Percentiles rank a stretch among this genome's conserved stretches.
These are phyloP conservation scores for Durio zibethinus DNA, from an alignment of 345 rosid genomes.

Conservation along the genomic window DNA sequence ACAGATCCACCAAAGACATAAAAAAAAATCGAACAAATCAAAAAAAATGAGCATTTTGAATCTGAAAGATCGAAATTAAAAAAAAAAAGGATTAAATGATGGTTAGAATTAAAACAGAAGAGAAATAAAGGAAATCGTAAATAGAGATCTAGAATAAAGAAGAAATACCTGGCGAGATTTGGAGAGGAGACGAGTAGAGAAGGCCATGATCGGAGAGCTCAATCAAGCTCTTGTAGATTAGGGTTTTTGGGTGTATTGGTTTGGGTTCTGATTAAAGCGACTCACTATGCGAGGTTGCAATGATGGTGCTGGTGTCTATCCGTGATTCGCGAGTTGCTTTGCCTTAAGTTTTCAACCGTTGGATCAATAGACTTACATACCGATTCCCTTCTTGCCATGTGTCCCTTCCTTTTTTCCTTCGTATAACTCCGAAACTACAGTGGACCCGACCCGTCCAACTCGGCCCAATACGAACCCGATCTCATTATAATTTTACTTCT, in stretches of 20 bases:
- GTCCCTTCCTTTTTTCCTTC: neutral
- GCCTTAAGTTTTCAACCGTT: neutral
- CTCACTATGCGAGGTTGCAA: neutral
- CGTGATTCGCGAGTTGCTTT: neutral
- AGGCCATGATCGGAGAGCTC: conserved; percentile 44
- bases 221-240: neutral
- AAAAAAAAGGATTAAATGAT: neutral
- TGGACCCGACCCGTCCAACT: too few relatives aligned
- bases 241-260: neutral
- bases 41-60: neutral
- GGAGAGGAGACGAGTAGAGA: conserved; percentile 64
- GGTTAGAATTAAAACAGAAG: neutral
- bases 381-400: neutral
- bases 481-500: too few relatives aligned
- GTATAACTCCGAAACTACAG: too few relatives aligned
- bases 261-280: neutral
- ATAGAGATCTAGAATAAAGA: conserved; percentile 1
- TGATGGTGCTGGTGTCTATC: neutral
- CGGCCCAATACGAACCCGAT: too few relatives aligned
- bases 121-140: neutral
- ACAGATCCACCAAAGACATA: neutral
- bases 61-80: neutral
- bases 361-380: too few relatives aligned
- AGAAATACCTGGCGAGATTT: conserved; percentile 68
- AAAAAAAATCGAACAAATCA: neutral